Conservation (phyloP, 345 rosid genomes). For the Heritiera littoralis region DNA sequence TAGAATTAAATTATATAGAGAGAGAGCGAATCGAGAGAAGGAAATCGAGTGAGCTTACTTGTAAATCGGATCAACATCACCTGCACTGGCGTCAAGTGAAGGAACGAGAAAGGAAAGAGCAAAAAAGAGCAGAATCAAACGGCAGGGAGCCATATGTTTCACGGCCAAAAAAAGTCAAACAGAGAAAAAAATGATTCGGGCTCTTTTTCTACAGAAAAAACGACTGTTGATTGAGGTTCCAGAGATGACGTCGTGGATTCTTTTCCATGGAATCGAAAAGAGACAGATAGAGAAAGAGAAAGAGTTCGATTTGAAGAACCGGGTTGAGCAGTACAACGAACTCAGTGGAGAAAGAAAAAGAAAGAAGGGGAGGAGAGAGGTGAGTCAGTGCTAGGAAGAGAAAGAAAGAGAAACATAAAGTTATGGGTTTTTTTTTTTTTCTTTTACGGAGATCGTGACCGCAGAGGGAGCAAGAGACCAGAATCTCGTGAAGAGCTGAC, state of each 20-base stretch:
- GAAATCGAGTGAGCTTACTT: slow-evolving; percentile 38
- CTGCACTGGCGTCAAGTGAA: slow-evolving; percentile 60
- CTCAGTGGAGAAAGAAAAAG: slow-evolving; percentile 13
- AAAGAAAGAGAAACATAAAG: not conserved
- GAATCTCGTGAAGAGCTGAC: slow-evolving; percentile 26
- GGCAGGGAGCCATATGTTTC: slow-evolving; percentile 42
- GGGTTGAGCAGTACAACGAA: slow-evolving; percentile 14
- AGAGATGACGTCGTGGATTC: slow-evolving; percentile 17
- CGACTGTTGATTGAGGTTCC: slow-evolving; percentile 15
- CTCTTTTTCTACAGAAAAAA: slow-evolving; percentile 16
- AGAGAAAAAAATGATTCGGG: slow-evolving; percentile 14
- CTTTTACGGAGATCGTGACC: slow-evolving; percentile 23
- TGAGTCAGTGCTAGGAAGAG: not conserved
- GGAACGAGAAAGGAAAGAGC: slow-evolving; percentile 34
- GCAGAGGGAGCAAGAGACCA: slow-evolving; percentile 11
- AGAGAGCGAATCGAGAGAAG: not conserved
- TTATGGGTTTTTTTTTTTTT: not conserved
- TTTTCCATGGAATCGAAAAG: slow-evolving; percentile 16
- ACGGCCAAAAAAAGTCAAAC: slow-evolving; percentile 31
- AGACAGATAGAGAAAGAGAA: not conserved
- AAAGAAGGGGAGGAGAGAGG: not conserved
- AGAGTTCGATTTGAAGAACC: slow-evolving; percentile 13
- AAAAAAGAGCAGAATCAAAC: slow-evolving; percentile 41
- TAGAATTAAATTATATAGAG: not conserved
- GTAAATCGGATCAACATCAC: slow-evolving; percentile 90